Evolutionary conservation across 1,284 basidiomycete species (phyloP).

Genomic region (Rhodotorula mucilaginosa): DNA sequence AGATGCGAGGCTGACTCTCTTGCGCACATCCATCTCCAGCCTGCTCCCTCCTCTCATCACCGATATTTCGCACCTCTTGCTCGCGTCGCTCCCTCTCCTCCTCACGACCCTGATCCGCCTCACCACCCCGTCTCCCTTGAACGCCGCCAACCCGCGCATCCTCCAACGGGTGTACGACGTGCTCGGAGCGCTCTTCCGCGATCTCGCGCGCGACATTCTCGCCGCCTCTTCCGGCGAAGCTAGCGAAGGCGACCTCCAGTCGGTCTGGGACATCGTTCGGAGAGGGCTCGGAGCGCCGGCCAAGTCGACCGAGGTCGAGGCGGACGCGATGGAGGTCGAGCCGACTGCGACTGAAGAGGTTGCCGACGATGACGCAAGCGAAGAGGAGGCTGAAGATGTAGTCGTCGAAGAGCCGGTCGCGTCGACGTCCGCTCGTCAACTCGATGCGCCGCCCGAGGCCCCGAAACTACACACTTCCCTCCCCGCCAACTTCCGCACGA

Average conservation of each 20-base stretch:
- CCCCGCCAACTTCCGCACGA: conserved; percentile 36
- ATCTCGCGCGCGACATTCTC: conserved; percentile 40
- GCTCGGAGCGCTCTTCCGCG: conserved; percentile 41
- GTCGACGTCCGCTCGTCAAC: conserved; percentile 23
- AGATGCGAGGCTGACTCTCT: background rate
- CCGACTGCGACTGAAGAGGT: background rate
- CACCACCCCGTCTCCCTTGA: conserved; percentile 31
- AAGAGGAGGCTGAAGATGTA: conserved; percentile 16
- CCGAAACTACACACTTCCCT: conserved; percentile 7
- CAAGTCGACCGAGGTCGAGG: background rate
- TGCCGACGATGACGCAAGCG: background rate
- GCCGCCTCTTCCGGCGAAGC: background rate
- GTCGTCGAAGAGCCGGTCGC: conserved; percentile 20
- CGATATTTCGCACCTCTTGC: conserved; percentile 39
- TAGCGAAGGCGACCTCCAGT: conserved; percentile 21
- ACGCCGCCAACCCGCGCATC: conserved; percentile 34
- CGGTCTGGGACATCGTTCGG: conserved; percentile 36
- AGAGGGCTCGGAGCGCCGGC: conserved; percentile 27
- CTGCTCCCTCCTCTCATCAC: conserved; percentile 44
- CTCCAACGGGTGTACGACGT: conserved; percentile 42
- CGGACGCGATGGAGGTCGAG: conserved; percentile 6
- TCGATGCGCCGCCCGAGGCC: background rate
- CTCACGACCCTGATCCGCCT: conserved; percentile 35
- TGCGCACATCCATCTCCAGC: conserved; percentile 9
- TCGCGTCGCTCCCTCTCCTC: conserved; percentile 26